Evolutionary conservation across 2,329 filamentous ascomycete genomes (phyloP), one percentile per base, ranked within the genome.

Genomic region (Xylaria sp.): DNA sequence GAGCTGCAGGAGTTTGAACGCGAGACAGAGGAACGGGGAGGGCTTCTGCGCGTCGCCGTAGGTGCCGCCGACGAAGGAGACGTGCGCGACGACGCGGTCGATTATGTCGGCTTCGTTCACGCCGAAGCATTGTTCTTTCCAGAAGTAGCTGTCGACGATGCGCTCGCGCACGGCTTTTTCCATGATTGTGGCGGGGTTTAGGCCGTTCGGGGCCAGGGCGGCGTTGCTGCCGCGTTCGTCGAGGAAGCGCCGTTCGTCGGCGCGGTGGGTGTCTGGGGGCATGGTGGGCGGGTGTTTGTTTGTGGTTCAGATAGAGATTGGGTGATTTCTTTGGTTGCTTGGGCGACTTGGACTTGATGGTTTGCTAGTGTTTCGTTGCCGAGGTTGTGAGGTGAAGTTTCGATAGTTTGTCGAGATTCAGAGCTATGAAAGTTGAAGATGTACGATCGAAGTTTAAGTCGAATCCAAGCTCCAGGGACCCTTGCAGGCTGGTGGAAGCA

Each of bases 121-220:
- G 48, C 90, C 94, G 76, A 97, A 99, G 74, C 94, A 97, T 78
- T 97, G 92, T 76, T 97, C 94, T 76, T 97, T 97, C 89, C 92
- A 99, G 79, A 96, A 99, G 77, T 96, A 95, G 56, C 87, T 91
- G 71, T 96, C 92, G 67, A 92, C 86, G 75, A 99, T 97, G 72
- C 94, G 92, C 76, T 99, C 94, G 71, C 90, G 90, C 66, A 97
- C 91, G 47, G 92, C 89, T 74, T 96, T 96, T 75, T 97, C 93
- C 82, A 97, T 90, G 61, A 97, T 90, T 3, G 90, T 92, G n/a
- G 92, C 90, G 0, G 93, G 93, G 77, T 97, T 97, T 70, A 95
- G 88, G 62, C 92, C 92, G 73, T 93, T 88, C 60, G 85, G 92
- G 64, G 94, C 87, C 19, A 95, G 83, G 42, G 86, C 76, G 51